Evolutionary conservation across 306 rosid species (phyloP).

Genomic region (Dryas octopetala): DNA sequence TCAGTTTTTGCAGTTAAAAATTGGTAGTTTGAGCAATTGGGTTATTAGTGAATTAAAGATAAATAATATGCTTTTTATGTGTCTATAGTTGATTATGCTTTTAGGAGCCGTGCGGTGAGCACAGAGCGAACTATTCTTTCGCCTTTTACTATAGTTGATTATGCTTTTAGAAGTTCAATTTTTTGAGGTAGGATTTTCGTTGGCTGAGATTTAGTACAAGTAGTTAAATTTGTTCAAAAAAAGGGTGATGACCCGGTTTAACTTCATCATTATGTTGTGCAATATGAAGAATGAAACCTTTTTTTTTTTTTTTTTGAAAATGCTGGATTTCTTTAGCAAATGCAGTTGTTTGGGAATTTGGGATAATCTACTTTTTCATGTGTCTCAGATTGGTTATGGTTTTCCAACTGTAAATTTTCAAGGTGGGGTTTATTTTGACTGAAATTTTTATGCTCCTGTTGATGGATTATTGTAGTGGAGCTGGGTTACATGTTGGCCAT

Average conservation of each 20-base stretch:
- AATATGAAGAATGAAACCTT: not conserved
- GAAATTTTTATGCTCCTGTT: conserved; percentile 18
- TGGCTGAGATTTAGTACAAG: not conserved
- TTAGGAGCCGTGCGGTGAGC: conserved; percentile 37
- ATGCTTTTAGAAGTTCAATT: not conserved
- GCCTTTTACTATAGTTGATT: conserved; percentile 52
- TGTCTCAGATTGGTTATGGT: too few species aligned
- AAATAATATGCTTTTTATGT: not conserved
- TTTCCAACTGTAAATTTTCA: not conserved
- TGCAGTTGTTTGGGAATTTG: too few species aligned
- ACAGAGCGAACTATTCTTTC: conserved; percentile 62
- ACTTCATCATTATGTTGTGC: not conserved
- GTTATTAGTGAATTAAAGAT: not conserved
- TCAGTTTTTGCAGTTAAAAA: not conserved
- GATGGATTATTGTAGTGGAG: conserved; percentile 60
- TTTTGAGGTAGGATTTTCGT: not conserved
- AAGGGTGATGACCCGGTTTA: not conserved
- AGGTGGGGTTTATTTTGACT: not conserved
- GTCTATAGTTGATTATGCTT: not conserved
- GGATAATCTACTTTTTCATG: too few species aligned
- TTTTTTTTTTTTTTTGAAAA: too few species aligned
- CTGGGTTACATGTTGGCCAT: conserved; percentile 95
- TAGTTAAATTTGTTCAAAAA: not conserved
- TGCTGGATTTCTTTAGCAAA: too few species aligned
- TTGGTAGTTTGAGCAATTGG: not conserved